phyloP scores from a whole-genome alignment of 2,329 filamentous ascomycete species.

The Penicillium sp. region DNA sequence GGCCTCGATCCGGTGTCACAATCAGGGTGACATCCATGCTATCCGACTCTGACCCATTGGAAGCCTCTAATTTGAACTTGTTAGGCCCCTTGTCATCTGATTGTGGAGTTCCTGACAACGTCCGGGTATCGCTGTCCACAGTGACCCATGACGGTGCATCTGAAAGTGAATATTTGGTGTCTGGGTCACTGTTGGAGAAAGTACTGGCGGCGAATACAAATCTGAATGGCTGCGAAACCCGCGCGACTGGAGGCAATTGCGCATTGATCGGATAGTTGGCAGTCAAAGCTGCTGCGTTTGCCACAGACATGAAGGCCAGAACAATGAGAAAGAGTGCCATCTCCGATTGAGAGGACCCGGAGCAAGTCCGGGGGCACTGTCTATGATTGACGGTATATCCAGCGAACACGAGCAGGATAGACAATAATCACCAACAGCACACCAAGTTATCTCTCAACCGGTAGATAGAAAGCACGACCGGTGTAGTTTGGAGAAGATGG shows the following conservation, averaged over 20 bases:
- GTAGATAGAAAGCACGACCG: constrained; percentile 7
- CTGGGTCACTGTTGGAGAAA: constrained; percentile 55
- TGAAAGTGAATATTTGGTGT: constrained; percentile 61
- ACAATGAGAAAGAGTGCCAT: constrained; percentile 27
- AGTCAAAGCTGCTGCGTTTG: constrained; percentile 32
- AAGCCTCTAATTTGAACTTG: constrained; percentile 62
- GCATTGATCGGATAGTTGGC: constrained; percentile 71
- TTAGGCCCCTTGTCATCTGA: constrained; percentile 53
- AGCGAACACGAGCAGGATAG: constrained; percentile 12
- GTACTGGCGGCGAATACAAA: constrained; percentile 53
- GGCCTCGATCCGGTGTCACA: constrained; percentile 50
- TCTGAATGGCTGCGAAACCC: constrained; percentile 52
- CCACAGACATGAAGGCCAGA: constrained; percentile 25
- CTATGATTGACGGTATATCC: constrained; percentile 12
- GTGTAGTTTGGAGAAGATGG: constrained; percentile 13
- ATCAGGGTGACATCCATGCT: constrained; percentile 65
- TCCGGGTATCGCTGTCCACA: constrained; percentile 59
- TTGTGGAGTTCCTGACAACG: constrained; percentile 64
- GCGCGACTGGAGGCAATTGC: constrained; percentile 73
- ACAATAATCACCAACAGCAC: constrained; percentile 4
- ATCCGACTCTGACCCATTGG: constrained; percentile 58
- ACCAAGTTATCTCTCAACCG: constrained; percentile 2
- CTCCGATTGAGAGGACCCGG: constrained; percentile 13
- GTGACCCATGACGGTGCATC: constrained; percentile 67
- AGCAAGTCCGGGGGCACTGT: constrained; percentile 12